phyloP scores from a whole-genome alignment of 495 filamentous ascomycete species.

The Rostrohypoxylon terebratum region DNA sequence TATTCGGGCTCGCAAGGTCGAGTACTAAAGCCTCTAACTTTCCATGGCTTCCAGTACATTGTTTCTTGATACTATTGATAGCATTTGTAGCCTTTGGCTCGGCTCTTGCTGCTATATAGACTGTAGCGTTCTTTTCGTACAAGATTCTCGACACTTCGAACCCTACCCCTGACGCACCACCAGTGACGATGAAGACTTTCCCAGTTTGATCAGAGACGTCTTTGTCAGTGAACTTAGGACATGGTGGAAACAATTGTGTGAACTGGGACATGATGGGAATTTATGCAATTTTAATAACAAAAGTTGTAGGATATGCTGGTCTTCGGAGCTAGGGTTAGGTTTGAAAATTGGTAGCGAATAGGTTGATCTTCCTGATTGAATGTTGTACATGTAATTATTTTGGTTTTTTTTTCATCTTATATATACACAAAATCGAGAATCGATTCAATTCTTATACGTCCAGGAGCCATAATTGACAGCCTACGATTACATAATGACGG shows the following conservation, averaged over 20 bases:
- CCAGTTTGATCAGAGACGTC: constrained; percentile 36
- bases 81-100: constrained; percentile 39
- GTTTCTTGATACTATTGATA: constrained; percentile 36
- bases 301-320: neutral
- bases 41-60: constrained; percentile 22
- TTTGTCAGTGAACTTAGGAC: constrained; percentile 42
- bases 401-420: no score
- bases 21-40: constrained; percentile 38
- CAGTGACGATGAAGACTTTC: constrained; percentile 60
- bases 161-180: constrained; percentile 59
- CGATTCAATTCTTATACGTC: neutral
- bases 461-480: neutral
- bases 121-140: constrained; percentile 57
- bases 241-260: constrained; percentile 49
- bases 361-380: neutral
- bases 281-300: neutral
- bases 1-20: constrained; percentile 11
- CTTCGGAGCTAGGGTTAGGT: neutral
- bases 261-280: constrained; percentile 10
- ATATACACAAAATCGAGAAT: neutral
- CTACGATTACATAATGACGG: neutral
- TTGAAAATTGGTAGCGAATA: neutral
- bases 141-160: constrained; percentile 58
- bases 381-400: neutral
- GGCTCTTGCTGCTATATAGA: constrained; percentile 63